Conservation (phyloP, 768 basidiomycete species). For the Kwoniella botswanensis region DNA sequence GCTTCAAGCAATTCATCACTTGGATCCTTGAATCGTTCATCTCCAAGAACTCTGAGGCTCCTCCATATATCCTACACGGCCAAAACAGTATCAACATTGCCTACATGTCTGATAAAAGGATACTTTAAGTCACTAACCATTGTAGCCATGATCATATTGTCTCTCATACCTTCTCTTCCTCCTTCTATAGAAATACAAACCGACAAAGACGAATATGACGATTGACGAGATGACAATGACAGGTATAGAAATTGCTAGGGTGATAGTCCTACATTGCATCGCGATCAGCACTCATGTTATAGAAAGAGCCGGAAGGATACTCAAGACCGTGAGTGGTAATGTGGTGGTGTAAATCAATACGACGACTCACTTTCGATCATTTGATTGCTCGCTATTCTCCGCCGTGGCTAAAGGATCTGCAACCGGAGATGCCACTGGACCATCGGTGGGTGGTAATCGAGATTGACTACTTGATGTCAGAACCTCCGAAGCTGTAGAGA, state of each 20-base stretch:
- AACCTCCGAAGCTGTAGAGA: constrained; percentile 8
- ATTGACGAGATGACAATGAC: constrained; percentile 38
- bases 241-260: constrained; percentile 38
- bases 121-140: background rate
- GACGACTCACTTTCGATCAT: constrained; percentile 15
- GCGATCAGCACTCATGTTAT: background rate
- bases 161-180: constrained; percentile 24
- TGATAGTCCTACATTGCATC: constrained; percentile 25
- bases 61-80: background rate
- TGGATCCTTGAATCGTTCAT: no score
- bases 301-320: no score
- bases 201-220: constrained; percentile 30
- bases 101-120: background rate
- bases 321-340: no score
- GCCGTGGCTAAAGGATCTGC: background rate
- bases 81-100: background rate
- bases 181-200: constrained; percentile 29
- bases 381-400: background rate
- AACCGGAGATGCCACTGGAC: background rate
- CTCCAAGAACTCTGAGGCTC: constrained; percentile 1
- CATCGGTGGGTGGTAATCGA: background rate
- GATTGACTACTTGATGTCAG: background rate
- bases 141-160: constrained; percentile 10
- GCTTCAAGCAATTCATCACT: no score
- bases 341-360: background rate